phyloP scores from a whole-genome alignment of 257 asterid species.

The Thymus quinquecostatus region DNA sequence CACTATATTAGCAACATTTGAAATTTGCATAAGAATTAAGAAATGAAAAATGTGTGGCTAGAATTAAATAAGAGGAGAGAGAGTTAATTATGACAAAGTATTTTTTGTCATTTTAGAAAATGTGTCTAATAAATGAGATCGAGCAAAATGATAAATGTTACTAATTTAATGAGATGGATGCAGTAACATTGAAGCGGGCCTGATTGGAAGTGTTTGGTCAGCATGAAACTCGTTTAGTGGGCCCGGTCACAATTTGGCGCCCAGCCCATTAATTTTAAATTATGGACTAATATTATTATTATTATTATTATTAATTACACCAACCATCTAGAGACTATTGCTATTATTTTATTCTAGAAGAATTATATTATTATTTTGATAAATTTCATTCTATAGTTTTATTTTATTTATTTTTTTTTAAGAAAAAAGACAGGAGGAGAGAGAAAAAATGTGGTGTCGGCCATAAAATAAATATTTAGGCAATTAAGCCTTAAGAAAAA shows the following conservation, averaged over 20 bases:
- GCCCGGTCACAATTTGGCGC: conserved; percentile 28
- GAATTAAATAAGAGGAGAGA: no score
- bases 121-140: no score
- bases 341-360: neutral
- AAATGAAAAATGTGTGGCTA: no score
- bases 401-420: neutral
- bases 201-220: conserved; percentile 30
- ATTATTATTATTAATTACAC: no score
- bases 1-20: no score
- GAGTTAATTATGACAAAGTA: no score
- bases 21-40: no score
- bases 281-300: no score
- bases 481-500: conserved; percentile 5
- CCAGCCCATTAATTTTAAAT: conserved; percentile 17
- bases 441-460: conserved; percentile 54
- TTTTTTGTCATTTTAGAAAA: no score
- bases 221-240: conserved; percentile 41
- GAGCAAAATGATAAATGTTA: no score
- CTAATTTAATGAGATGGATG: no score
- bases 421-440: conserved; percentile 18
- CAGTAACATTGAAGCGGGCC: conserved; percentile 16
- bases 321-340: neutral
- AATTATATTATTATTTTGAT: neutral
- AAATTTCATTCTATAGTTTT: neutral
- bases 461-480: conserved; percentile 31